Base-by-base conservation (phyloP, 2,329 filamentous ascomycete genomes). In the Aureobasidium melanogenum region DNA sequence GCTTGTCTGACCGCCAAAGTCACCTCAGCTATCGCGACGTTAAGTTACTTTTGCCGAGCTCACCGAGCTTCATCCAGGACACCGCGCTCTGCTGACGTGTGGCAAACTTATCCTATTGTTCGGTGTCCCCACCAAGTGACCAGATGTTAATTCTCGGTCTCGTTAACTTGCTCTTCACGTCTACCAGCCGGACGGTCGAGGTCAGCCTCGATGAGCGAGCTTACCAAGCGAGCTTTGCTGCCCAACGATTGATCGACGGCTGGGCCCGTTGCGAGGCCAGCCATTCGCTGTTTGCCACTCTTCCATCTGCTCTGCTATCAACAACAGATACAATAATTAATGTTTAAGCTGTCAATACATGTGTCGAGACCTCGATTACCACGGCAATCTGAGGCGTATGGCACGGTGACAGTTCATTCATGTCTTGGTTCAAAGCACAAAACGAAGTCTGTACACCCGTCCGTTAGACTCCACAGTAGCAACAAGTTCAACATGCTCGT, bases 41-140 rank as follows among this genome's bases (percentile, higher is more conserved):
- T n/a, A 17, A 22, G 24, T 43, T 43, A 44, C 38, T 43, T 43
- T 24, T 39, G 26, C 52, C 52, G 52, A 56, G 22, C 38, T 47
- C 54, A 57, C 54, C 41, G 54, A 57, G 54, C 54, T 57, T 47
- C 54, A 24, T 24, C 54, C 54, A 46, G 41, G 52, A 44, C 52
- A 56, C 38, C 52, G 36, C 52, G 32, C 14, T 39, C 44, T n/a
- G 28, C 34, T 34, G 9, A 44, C 30, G 36, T 30, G 50, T 54
- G 50, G 50, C 50, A 54, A 54, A 52, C 14, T 14, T 5, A 14
- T 26, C 32, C 12, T 10, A 19, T 51, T 38, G 12, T n/a, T 15
- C 24, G 22, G 22, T 28, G 51, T 43, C 51, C 43, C 19, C 36
- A 54, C 15, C 17, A 26, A 7, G 9, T 41, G 24, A 28, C 1